A percentile compares a stretch with the other conserved stretches of the same genome.
Evolutionary conservation across 2,329 filamentous ascomycete genomes (phyloP).

Genomic region (Pseudogymnoascus sp.): DNA sequence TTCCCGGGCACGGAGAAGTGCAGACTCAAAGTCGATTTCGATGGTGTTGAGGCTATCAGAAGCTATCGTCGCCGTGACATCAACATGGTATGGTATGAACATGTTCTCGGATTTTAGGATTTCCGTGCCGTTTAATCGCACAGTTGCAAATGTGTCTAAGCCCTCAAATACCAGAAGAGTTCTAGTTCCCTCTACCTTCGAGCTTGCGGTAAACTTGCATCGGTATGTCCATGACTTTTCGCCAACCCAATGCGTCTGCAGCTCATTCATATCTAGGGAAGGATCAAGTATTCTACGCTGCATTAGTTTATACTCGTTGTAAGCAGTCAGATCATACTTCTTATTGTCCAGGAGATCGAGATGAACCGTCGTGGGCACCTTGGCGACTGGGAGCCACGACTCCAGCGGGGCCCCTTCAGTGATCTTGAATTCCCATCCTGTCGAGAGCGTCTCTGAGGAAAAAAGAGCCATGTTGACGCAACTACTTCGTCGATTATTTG

Average conservation of each 20-base stretch:
- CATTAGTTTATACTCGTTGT: not conserved
- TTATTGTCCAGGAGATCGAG: slow-evolving; percentile 8
- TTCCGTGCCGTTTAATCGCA: slow-evolving; percentile 43
- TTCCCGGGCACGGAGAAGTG: slow-evolving; percentile 34
- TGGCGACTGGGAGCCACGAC: not conserved
- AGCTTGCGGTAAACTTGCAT: slow-evolving; percentile 8
- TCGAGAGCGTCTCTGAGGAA: not conserved
- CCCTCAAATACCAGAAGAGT: slow-evolving; percentile 52
- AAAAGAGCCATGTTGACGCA: not conserved
- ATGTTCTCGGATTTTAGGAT: slow-evolving; percentile 54
- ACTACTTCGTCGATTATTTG: not conserved
- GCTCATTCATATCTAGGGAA: slow-evolving; percentile 41
- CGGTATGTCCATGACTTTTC: slow-evolving; percentile 38
- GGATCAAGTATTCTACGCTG: slow-evolving; percentile 34
- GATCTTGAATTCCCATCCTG: not conserved
- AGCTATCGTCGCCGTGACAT: slow-evolving; percentile 35
- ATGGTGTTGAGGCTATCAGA: slow-evolving; percentile 34
- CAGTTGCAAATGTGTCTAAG: slow-evolving; percentile 54
- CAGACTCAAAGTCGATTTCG: slow-evolving; percentile 47
- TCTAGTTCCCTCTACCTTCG: slow-evolving; percentile 20
- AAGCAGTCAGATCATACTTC: not conserved
- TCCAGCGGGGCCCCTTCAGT: not conserved
- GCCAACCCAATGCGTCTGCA: slow-evolving; percentile 40
- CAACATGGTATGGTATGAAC: slow-evolving; percentile 50
- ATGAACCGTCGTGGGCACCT: slow-evolving; percentile 9